phyloP scores from a whole-genome alignment of 73 alveolate genomes.

The Halteria grandinella region DNA sequence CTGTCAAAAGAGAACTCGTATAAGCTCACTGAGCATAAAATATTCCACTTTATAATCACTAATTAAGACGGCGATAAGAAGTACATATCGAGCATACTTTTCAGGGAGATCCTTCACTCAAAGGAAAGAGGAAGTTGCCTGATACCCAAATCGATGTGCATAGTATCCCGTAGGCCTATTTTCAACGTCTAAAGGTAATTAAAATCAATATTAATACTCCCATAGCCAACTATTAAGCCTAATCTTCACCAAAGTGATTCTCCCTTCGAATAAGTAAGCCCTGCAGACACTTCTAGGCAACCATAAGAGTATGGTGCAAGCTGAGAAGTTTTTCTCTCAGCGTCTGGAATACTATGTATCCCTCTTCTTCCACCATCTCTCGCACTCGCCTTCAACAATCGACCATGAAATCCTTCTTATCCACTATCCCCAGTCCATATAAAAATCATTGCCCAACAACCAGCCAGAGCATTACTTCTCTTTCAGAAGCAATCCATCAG shows the following conservation, averaged over 20 bases:
- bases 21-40: constrained; percentile 11
- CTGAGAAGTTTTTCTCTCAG: constrained; percentile 17
- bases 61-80: constrained; percentile 34
- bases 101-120: constrained; percentile 12
- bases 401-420: background rate
- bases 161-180: constrained; percentile 23
- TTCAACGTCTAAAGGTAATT: constrained; percentile 43
- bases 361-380: no score
- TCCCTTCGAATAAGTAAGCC: background rate
- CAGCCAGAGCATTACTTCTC: background rate
- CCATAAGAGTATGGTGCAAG: background rate
- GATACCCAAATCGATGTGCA: constrained; percentile 45
- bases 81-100: constrained; percentile 10
- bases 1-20: constrained; percentile 15
- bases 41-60: constrained; percentile 50
- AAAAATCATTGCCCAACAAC: background rate
- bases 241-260: constrained; percentile 47
- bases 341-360: constrained; percentile 42
- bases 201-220: background rate
- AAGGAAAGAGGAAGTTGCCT: constrained; percentile 14
- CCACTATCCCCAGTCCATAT: background rate
- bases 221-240: constrained; percentile 44
- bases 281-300: constrained; percentile 14
- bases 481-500: no score
- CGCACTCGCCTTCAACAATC: no score